These are phyloP conservation scores for Hericium alpestre DNA, from an alignment of 768 basidiomycete species.

Conservation along the genomic window DNA sequence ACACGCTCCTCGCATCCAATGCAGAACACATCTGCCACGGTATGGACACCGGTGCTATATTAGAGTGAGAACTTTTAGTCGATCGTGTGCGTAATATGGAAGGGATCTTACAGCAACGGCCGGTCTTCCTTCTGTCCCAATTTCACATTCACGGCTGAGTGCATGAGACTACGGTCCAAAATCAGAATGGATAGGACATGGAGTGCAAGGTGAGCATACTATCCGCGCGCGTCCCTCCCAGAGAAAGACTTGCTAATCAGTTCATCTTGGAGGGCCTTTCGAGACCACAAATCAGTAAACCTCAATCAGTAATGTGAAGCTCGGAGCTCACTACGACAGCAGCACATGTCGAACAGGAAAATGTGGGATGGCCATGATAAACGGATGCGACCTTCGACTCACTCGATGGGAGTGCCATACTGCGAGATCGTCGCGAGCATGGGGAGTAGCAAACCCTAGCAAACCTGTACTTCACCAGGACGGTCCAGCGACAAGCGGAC, in stretches of 20 bases:
- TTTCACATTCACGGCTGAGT: slow-evolving; percentile 68
- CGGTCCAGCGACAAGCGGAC: too few species aligned
- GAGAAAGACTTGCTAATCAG: slow-evolving; percentile 79
- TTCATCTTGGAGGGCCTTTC: slow-evolving; percentile 70
- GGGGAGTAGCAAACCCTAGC: too few species aligned
- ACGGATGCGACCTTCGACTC: background rate
- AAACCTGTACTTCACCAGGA: too few species aligned
- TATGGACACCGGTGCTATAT: slow-evolving; percentile 65
- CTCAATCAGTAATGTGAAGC: too few species aligned
- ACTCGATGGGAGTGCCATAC: too few species aligned
- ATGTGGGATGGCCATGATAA: background rate
- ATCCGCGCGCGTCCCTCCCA: slow-evolving; percentile 73
- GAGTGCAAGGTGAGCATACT: slow-evolving; percentile 31
- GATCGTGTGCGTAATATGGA: background rate
- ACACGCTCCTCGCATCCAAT: slow-evolving; percentile 67
- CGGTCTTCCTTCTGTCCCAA: slow-evolving; percentile 68
- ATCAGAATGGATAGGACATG: background rate
- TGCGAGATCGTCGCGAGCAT: too few species aligned
- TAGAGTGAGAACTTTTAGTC: slow-evolving; percentile 1
- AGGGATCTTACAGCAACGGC: slow-evolving; percentile 45
- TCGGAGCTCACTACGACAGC: background rate
- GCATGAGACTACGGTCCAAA: slow-evolving; percentile 44
- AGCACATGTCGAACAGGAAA: background rate
- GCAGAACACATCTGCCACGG: slow-evolving; percentile 74
- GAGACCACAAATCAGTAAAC: too few species aligned